Evolutionary conservation across 2,329 filamentous ascomycete genomes (phyloP), one percentile per base, ranked within the genome.

Genomic region (Aspergillus eucalypticola): DNA sequence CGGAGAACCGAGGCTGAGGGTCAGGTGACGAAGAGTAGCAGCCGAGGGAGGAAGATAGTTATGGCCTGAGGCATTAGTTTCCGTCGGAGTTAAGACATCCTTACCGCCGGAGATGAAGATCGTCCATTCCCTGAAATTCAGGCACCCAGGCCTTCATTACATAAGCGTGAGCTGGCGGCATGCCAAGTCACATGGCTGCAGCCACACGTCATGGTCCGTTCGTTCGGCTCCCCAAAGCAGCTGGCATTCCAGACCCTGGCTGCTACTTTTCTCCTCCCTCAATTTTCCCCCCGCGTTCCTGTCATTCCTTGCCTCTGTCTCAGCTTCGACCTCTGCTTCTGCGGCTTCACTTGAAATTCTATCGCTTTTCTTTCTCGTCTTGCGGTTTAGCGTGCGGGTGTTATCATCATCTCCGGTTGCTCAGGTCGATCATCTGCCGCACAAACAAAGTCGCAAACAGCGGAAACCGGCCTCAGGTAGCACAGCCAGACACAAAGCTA

Each of bases 1-100:
- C 64, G 66, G 66, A 67, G 66, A 69, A 56, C 67, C 67, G 66
- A 69, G 67, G 67, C 61, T 63, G 21, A 55, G 6, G 11, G 32
- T 62, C 59, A 60, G 50, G 48, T 60, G 60, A 62, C 29, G 8
- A 2, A 15, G 32, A 35, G 32, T 4, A 35, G 32, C 2, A 35
- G 32, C 32, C 32, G 32, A 35, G 32, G 32, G 11, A 35, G 32
- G 32, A 2, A 35, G 5, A 35, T 6, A 5, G 0, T 15, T 11
- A 3, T 3, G 3, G 32, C 32, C 32, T 35, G 32, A 35, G 32
- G 32, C 32, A 35, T 0, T 1, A 13, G 0, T 6, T 13, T 5
- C 5, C 4, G 4, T 35, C 32, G 32, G 32, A 35, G 32, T 35
- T 35, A 32, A 58, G 19, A 29, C 23, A 29, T 1, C 0, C 25